Base-by-base conservation (phyloP, 2,329 filamentous ascomycete genomes). In the Celoporthe dispersa region DNA sequence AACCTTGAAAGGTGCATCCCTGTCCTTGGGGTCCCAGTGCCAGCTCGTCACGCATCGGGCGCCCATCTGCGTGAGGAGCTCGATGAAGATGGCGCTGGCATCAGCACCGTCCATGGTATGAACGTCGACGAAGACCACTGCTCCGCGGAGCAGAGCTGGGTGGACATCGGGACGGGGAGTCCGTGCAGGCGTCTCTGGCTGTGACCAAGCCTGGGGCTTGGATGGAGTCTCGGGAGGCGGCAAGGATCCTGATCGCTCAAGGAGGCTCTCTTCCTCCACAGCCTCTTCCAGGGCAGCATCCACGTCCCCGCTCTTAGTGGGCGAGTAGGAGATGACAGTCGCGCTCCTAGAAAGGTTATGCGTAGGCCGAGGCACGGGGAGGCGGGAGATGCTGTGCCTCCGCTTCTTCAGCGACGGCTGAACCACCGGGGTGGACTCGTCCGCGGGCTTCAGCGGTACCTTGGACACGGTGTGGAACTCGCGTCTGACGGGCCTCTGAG, bases 41-140 rank as follows among this genome's bases (percentile, higher is more conserved):
- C 93, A 96, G 19, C 84, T 86, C 80, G 91, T 92, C 59, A 94
- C 86, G 75, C 92, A 94, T 61, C 88, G 87, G 28, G 94, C 94
- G 14, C 94, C 94, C 88, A 97, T 94, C 75, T 93, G 89, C 11
- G 85, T 88, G 31, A 97, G 85, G 8, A 97, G 85, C 74, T 94
- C 92, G 22, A 93, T 86, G 77, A 97, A 97, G 69, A 96, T 88
- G n/a, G 87, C 87, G 76, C 91, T 93, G 9, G 92, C 92, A 79
- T 96, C 92, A 33, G 90, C 90, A 7, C 94, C 94, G 75, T 96
- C 92, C 11, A 88, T 92, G 0, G 92, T 94, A 77, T 93, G 89
- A 2, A 97, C 93, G 78, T 97, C 94, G 1, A 96, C 92, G 77
- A 90, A 94, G 5, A 96, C 92, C 3, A 94, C 88, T 22, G 90